phyloP scores from a whole-genome alignment of 2,329 filamentous ascomycete genomes.

The Arthroderma sp. region DNA sequence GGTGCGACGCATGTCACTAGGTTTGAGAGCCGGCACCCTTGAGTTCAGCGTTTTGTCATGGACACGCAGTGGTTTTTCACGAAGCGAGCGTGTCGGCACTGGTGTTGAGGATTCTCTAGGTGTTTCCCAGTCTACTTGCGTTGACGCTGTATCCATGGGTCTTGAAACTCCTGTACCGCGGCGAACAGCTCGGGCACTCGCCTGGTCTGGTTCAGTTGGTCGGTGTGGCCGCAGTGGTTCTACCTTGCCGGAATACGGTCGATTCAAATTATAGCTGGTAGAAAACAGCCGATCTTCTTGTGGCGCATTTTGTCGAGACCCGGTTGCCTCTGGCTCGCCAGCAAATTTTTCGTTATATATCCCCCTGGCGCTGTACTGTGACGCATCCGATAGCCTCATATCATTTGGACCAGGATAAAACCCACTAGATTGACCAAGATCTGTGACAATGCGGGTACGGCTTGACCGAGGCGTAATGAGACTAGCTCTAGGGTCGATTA shows the following conservation, averaged over 20 bases:
- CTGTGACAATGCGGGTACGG: conserved; percentile 12
- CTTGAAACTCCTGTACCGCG: conserved; percentile 4
- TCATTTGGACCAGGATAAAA: background rate
- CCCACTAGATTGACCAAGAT: conserved; percentile 14
- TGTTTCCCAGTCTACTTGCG: conserved; percentile 4
- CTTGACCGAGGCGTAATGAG: background rate
- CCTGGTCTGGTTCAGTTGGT: conserved; percentile 1
- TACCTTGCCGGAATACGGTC: too few species aligned
- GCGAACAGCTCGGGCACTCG: conserved; percentile 5
- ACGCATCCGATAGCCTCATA: background rate
- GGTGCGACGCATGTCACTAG: too few species aligned
- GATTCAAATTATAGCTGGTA: too few species aligned
- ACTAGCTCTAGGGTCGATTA: too few species aligned
- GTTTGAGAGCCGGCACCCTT: too few species aligned
- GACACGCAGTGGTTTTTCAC: background rate
- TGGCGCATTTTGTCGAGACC: too few species aligned
- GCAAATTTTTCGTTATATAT: background rate
- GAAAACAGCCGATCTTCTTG: too few species aligned
- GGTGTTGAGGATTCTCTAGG: conserved; percentile 2
- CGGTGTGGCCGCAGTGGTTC: background rate
- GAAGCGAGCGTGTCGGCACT: background rate
- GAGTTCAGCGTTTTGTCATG: background rate
- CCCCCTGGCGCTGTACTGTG: too few species aligned
- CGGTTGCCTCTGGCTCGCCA: background rate
- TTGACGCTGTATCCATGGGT: background rate